Evolutionary conservation across 345 rosid genomes (phyloP).

Genomic region (Anastatica hierochuntica): DNA sequence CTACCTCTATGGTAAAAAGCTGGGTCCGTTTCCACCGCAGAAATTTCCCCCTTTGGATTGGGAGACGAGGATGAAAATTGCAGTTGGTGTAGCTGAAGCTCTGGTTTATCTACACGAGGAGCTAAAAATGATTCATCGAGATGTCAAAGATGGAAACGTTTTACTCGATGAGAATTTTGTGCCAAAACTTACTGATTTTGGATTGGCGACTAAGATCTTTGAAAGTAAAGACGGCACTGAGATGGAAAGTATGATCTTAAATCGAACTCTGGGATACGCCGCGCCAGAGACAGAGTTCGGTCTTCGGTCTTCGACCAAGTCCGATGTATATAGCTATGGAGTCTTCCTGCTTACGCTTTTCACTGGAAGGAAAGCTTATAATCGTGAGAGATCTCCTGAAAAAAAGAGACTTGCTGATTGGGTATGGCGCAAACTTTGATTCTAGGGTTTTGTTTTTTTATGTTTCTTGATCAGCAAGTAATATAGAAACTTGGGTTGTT

Average conservation of each 20-base stretch:
- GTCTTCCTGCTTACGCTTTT: constrained; percentile 59
- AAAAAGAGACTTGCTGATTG: background rate
- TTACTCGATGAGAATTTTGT: constrained; percentile 41
- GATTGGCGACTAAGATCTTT: constrained; percentile 38
- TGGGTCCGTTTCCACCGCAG: too few species aligned
- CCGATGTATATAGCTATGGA: constrained; percentile 79
- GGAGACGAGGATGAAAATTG: constrained; percentile 57
- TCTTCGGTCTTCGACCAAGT: constrained; percentile 49
- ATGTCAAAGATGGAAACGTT: constrained; percentile 57
- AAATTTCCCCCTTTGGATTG: constrained; percentile 57
- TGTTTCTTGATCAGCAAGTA: background rate
- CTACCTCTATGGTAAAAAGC: too few species aligned
- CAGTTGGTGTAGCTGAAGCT: constrained; percentile 60
- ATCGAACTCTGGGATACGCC: constrained; percentile 71
- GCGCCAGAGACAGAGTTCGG: constrained; percentile 20
- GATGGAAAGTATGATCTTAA: constrained; percentile 34
- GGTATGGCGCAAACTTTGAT: background rate
- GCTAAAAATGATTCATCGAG: constrained; percentile 51
- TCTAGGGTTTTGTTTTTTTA: background rate
- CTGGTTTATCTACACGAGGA: constrained; percentile 56
- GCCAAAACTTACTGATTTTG: constrained; percentile 41
- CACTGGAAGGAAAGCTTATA: constrained; percentile 58
- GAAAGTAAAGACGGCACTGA: constrained; percentile 42
- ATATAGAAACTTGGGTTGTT: too few species aligned
- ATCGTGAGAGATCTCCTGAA: constrained; percentile 23